phyloP scores from a whole-genome alignment of 2,329 filamentous ascomycete genomes.

The Camillea tinctor region DNA sequence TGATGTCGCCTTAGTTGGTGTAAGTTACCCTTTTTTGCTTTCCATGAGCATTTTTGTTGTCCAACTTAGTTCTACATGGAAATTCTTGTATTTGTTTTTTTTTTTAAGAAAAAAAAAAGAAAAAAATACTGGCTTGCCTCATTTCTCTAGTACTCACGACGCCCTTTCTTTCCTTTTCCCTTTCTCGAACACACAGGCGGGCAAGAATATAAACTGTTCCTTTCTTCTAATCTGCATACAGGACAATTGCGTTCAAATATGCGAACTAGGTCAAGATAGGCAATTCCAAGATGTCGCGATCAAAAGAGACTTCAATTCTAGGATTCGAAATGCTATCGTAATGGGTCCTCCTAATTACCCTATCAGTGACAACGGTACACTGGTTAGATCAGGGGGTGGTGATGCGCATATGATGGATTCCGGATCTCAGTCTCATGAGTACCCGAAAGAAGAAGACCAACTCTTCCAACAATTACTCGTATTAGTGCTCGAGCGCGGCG shows the following conservation, averaged over 20 bases:
- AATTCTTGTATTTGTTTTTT: neutral
- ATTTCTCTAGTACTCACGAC: neutral
- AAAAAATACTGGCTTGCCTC: neutral
- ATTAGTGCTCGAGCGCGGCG: slow-evolving; percentile 70
- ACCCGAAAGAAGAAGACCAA: slow-evolving; percentile 12
- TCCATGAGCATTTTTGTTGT: slow-evolving; percentile 2
- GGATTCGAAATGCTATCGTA: slow-evolving; percentile 76
- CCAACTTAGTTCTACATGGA: slow-evolving; percentile 1
- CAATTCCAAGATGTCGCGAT: slow-evolving; percentile 73
- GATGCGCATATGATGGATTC: slow-evolving; percentile 39
- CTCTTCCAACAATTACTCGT: slow-evolving; percentile 80
- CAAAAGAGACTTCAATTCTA: slow-evolving; percentile 74
- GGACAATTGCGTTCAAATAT: slow-evolving; percentile 79
- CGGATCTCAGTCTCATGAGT: slow-evolving; percentile 12
- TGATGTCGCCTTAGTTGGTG: slow-evolving; percentile 84
- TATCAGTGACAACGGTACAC: slow-evolving; percentile 23
- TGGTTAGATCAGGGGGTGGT: slow-evolving; percentile 40
- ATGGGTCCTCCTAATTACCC: slow-evolving; percentile 57
- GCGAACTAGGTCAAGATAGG: slow-evolving; percentile 67
- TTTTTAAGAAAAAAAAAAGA: too few relatives aligned
- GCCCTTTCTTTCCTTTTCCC: neutral
- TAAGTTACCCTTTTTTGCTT: slow-evolving; percentile 44
- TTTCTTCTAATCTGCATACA: slow-evolving; percentile 31
- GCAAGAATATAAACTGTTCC: neutral
- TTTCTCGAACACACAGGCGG: too few relatives aligned